Conservation (phyloP, 306 rosid genomes). For the Pueraria montana region DNA sequence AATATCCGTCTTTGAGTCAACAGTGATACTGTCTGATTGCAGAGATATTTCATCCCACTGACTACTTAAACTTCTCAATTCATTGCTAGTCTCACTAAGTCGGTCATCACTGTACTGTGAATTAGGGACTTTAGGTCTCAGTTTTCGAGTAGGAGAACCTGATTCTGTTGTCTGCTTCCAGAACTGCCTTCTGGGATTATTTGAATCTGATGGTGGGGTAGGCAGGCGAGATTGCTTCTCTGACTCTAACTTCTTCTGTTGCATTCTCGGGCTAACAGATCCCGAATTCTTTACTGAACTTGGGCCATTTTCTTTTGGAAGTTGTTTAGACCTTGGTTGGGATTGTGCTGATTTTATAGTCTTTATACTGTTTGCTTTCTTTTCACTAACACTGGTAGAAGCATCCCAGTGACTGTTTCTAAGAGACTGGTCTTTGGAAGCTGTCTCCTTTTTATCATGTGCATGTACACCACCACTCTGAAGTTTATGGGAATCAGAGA, state of each 20-base stretch:
- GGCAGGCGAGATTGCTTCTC: constrained; percentile 70
- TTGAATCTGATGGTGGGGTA: constrained; percentile 64
- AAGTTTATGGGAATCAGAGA: constrained; percentile 50
- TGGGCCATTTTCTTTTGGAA: constrained; percentile 47
- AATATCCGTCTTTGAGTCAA: constrained; percentile 54
- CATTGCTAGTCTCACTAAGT: constrained; percentile 71
- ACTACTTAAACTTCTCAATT: constrained; percentile 62
- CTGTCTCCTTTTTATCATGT: constrained; percentile 50
- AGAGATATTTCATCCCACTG: constrained; percentile 66
- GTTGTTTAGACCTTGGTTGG: constrained; percentile 56
- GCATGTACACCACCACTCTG: constrained; percentile 49
- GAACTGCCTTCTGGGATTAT: constrained; percentile 64
- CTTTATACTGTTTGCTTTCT: constrained; percentile 58
- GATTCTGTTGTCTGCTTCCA: constrained; percentile 58
- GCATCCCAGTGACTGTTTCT: constrained; percentile 53
- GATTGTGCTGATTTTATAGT: constrained; percentile 57
- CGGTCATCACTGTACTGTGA: constrained; percentile 63
- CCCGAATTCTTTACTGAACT: constrained; percentile 63
- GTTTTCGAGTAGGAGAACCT: constrained; percentile 58
- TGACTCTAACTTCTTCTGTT: constrained; percentile 62
- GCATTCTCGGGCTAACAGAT: constrained; percentile 77
- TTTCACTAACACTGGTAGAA: constrained; percentile 58
- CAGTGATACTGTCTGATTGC: constrained; percentile 53
- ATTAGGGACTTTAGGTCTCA: constrained; percentile 57
- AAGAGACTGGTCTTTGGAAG: constrained; percentile 56